Evolutionary conservation across 2,329 filamentous ascomycete species (phyloP), one percentile per base, ranked within the genome.

Genomic region (Talaromyces atroroseus): DNA sequence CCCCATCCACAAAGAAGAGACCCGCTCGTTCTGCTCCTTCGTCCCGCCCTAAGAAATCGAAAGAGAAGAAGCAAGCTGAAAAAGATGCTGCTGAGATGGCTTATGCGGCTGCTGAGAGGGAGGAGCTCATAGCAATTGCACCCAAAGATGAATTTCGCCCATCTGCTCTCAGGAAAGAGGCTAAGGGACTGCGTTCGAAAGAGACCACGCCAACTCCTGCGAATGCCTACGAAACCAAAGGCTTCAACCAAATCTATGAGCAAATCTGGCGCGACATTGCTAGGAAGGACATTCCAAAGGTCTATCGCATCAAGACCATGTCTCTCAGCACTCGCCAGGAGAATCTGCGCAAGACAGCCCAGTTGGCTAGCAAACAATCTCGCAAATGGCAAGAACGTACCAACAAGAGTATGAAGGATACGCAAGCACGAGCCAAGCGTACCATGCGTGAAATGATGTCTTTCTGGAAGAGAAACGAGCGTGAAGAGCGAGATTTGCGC

Each of bases 381-480:
- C 91, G 95, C 68, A 83, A 95, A 67, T 99, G 94, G 94, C 95
- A 99, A 73, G 83, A 95, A 59, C 88, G 91, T 44, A 99, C 94
- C 54, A 99, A 99, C 79, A 97, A 99, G 81, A 95, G 92, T 68
- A 94, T 89, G 71, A 99, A 99, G 73, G 94, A 99, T 72, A 89
- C 95, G 3, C 94, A 97, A 71, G 94, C 94, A 44, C 86, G 94
- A 49, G 94, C 94, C 58, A 99, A 99, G 80, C 88, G 94, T 63
- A 92, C 92, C 58, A 99, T 99, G 94, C 86, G 94, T 70, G 94
- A 99, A 75, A 99, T 99, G 94, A 94, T 96, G 83, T 86, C 89
- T 57, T 99, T 97, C 81, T 99, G 94, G 94, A 97, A 97, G 76
- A 88, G 92, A 57, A 99, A 99, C 71, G 94, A 99, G 73, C 88